Evolutionary conservation across 1,284 basidiomycete genomes (phyloP).

Genomic region (Malassezia caprae): DNA sequence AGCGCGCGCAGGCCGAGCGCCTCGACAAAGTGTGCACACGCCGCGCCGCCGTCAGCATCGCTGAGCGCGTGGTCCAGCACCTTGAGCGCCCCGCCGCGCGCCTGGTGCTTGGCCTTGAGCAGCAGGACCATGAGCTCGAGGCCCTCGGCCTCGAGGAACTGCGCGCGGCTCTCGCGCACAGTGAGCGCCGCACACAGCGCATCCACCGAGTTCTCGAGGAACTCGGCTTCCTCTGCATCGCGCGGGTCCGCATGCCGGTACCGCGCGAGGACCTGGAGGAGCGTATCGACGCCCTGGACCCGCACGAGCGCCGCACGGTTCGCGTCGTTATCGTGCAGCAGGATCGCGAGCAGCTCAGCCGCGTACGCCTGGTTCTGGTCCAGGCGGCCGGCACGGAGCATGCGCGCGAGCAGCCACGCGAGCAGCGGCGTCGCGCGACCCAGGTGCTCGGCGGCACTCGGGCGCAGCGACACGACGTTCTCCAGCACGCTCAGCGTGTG

Average conservation of each 20-base stretch:
- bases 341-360: constrained; percentile 64
- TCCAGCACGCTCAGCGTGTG: constrained; percentile 65
- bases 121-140: constrained; percentile 92
- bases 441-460: constrained; percentile 58
- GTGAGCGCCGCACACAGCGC: constrained; percentile 63
- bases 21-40: constrained; percentile 81
- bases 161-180: constrained; percentile 66
- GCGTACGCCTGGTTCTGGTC: constrained; percentile 50
- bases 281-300: constrained; percentile 66
- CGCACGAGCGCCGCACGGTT: constrained; percentile 32
- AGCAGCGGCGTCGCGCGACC: constrained; percentile 65
- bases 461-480: constrained; percentile 76
- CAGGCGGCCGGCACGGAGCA: constrained; percentile 53
- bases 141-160: constrained; percentile 80
- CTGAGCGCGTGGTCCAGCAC: constrained; percentile 83
- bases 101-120: constrained; percentile 70
- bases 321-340: constrained; percentile 56
- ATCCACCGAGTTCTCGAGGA: constrained; percentile 94
- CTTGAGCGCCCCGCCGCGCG: constrained; percentile 56
- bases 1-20: constrained; percentile 74
- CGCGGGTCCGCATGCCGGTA: constrained; percentile 71
- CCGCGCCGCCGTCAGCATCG: constrained; percentile 57
- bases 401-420: constrained; percentile 65
- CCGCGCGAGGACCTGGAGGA: constrained; percentile 64
- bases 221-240: constrained; percentile 82